Evolutionary conservation across 495 filamentous ascomycete genomes (phyloP).

Genomic region (Podospora australis): DNA sequence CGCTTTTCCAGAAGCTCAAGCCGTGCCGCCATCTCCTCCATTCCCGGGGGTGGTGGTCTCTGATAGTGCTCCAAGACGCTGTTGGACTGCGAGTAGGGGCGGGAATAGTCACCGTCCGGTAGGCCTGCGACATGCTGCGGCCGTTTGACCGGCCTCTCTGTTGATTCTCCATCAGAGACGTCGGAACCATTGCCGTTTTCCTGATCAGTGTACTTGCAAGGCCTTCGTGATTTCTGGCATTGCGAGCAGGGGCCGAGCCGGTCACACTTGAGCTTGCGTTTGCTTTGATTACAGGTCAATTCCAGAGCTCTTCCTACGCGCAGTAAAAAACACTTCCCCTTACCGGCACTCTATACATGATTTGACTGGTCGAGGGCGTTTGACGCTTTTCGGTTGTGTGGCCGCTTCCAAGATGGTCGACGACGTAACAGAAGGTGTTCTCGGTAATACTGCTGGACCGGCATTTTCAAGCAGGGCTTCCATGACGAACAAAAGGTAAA

Average conservation of each 20-base stretch:
- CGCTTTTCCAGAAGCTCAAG: slow-evolving; percentile 33
- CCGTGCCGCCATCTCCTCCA: slow-evolving; percentile 28
- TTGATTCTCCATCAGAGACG: slow-evolving; percentile 26
- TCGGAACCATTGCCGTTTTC: slow-evolving; percentile 28
- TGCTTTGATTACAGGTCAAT: slow-evolving; percentile 14
- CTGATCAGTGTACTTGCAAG: slow-evolving; percentile 31
- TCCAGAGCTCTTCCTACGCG: background rate
- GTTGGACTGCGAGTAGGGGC: background rate
- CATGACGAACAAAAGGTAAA: background rate
- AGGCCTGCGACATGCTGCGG: background rate
- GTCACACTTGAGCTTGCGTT: slow-evolving; percentile 55
- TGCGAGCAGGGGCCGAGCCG: slow-evolving; percentile 50
- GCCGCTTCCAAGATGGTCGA: slow-evolving; percentile 4
- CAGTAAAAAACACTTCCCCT: background rate
- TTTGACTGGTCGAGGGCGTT: slow-evolving; percentile 39
- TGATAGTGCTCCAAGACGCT: slow-evolving; percentile 2
- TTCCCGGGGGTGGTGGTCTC: slow-evolving; percentile 9
- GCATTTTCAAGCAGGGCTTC: slow-evolving; percentile 1
- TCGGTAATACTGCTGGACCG: background rate
- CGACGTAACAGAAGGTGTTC: slow-evolving; percentile 1
- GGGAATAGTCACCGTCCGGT: background rate
- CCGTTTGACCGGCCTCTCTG: slow-evolving; percentile 28
- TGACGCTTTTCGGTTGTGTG: slow-evolving; percentile 22
- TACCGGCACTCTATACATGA: slow-evolving; percentile 41
- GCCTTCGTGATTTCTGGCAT: slow-evolving; percentile 46